Evolutionary conservation across 192 early-diverging fungal species (phyloP), one percentile per base, ranked within the genome.

Genomic region (Funneliformis geosporum): DNA sequence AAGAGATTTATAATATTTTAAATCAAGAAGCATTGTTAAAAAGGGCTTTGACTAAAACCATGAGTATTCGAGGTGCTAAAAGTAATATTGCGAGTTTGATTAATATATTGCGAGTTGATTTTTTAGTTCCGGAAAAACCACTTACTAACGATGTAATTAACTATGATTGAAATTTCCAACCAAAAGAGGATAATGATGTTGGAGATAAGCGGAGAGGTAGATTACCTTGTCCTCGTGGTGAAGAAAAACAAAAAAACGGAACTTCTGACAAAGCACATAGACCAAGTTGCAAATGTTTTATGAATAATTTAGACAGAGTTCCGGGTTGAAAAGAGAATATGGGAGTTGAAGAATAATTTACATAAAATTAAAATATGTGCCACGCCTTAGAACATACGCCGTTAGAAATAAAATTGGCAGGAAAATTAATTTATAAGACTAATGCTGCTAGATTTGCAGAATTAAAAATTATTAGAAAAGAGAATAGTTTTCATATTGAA

Each of bases 11-110:
- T 42, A 72, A 72, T 43, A 1, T 43, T 4, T 39, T 72, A 4
- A 72, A 72, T 46, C 2, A 42, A 16, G 70, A 72, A 72, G 70
- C 2, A 46, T 43, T 72, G 12, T 72, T 72, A 5, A 72, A 72
- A 72, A 72, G 44, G 70, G 70, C 70, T 47, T 72, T 72, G 44
- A 72, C 70, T 16, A 72, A 72, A 72, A 72, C 39, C 39, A 43
- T 72, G 39, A 72, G 70, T 72, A 72, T 72, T 72, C 70, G 70
- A 8, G 70, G 70, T 46, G 70, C 70, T 16, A 72, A 72, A 72
- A 16, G 16, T 72, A 72, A 72, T 72, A 72, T 72, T 72, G 40
- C 70, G 5, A 72, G 11, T 72, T 72, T 72, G 39, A 43, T 72
- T 72, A 72, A 43, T 12, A 72, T 8, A 43, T 44, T 72, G 70